Evolutionary conservation across 352 stramenopile genomes (phyloP).

Genomic region (Paralagenidium karlingii): DNA sequence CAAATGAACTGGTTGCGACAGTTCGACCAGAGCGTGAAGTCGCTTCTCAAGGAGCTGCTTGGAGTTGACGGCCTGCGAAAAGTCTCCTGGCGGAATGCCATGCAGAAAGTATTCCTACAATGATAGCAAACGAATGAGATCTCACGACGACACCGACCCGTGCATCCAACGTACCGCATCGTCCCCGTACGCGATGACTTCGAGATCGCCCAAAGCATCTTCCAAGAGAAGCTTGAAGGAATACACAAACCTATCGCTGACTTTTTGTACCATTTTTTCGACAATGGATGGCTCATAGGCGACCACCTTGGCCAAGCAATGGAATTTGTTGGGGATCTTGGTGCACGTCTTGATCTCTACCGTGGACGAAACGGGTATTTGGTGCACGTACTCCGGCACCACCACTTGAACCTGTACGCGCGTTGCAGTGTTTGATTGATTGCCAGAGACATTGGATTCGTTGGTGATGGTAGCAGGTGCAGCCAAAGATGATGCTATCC

Average conservation of each 20-base stretch:
- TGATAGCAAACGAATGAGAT: neutral
- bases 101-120: conserved; percentile 53
- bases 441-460: neutral
- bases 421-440: conserved; percentile 9
- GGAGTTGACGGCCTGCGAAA: conserved; percentile 33
- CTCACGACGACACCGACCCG: neutral
- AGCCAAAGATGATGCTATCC: neutral
- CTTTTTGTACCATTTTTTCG: conserved; percentile 16
- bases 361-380: conserved; percentile 26
- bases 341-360: conserved; percentile 12
- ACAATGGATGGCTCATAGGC: conserved; percentile 34
- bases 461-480: neutral
- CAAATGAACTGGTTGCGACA: conserved; percentile 20
- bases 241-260: conserved; percentile 48
- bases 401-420: conserved; percentile 31
- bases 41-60: conserved; percentile 34
- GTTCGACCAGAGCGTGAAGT: conserved; percentile 16
- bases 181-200: conserved; percentile 53
- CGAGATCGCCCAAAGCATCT: conserved; percentile 29
- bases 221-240: conserved; percentile 49
- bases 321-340: conserved; percentile 45
- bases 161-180: conserved; percentile 36
- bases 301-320: conserved; percentile 31
- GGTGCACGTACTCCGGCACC: conserved; percentile 26
- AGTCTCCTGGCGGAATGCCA: conserved; percentile 52